Evolutionary conservation across 1,284 basidiomycete species (phyloP).

Genomic region (Ustilago curta): DNA sequence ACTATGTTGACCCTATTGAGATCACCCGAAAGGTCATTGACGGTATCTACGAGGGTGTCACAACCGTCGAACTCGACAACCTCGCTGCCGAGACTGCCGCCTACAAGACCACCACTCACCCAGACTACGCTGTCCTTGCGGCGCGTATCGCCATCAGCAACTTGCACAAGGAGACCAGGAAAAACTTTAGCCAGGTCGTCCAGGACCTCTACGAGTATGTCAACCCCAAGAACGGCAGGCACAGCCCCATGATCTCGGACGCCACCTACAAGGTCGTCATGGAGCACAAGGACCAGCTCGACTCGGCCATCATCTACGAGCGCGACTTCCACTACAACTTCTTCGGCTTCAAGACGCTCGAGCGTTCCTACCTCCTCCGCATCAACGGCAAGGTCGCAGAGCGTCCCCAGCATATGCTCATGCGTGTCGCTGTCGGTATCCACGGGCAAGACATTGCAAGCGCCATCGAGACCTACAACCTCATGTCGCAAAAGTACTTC

Average conservation of each 20-base stretch:
- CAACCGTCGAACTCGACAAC: slow-evolving; percentile 92
- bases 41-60: slow-evolving; percentile 95
- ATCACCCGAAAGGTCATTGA: slow-evolving; percentile 78
- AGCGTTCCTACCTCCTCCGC: slow-evolving; percentile 95
- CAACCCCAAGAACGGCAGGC: slow-evolving; percentile 87
- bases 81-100: slow-evolving; percentile 90
- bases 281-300: slow-evolving; percentile 84
- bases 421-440: slow-evolving; percentile 98
- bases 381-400: slow-evolving; percentile 96
- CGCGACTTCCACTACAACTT: slow-evolving; percentile 90
- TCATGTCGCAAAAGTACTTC: slow-evolving; percentile 89
- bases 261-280: slow-evolving; percentile 86
- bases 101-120: slow-evolving; percentile 91
- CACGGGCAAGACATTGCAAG: slow-evolving; percentile 90
- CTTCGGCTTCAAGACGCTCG: slow-evolving; percentile 99
- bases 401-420: slow-evolving; percentile 98
- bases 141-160: slow-evolving; percentile 99
- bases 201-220: slow-evolving; percentile 92
- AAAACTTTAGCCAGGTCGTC: slow-evolving; percentile 92
- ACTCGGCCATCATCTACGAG: slow-evolving; percentile 96
- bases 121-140: slow-evolving; percentile 97
- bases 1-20: slow-evolving; percentile 95
- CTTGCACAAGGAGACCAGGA: slow-evolving; percentile 99
- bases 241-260: slow-evolving; percentile 91
- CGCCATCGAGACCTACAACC: slow-evolving; percentile 82